Base-by-base conservation (phyloP, 495 filamentous ascomycete species). In the Penicillium odoratum region DNA sequence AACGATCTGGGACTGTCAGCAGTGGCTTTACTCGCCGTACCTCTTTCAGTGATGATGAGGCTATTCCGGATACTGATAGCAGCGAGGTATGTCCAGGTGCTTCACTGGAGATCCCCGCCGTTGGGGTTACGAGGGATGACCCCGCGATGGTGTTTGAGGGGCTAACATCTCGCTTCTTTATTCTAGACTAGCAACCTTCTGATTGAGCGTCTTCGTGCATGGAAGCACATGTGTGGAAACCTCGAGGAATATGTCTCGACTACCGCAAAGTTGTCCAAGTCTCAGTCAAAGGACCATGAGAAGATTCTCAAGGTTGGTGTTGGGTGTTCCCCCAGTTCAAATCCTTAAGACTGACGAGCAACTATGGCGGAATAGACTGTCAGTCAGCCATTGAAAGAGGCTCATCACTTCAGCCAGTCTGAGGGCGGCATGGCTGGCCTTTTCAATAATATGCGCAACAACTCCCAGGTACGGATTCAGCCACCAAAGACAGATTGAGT, bases 211-310 rank as follows among this genome's bases (percentile, higher is more conserved):
- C 80, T 98, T 53, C 85, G 86, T 60, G 95, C 95, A 34, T 98
- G 91, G 89, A 98, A 97, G 68, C 95, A 98, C 69, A 90, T 91
- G 59, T 89, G 91, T 53, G 89, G 77, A 52, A 93, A 97, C 69
- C 75, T 98, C 29, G 92, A 97, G 72, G 89, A 93, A 50, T 98
- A 97, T 69, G 82, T 98, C 59, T 71, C 75, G 40, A 84, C 86
- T 10, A 90, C 88, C 25, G 91, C 96, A 69, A 97, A 92, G 78
- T 75, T 90, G 40, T 84, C 96, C 61, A 90, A 86, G 71, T 81
- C 83, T 13, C 86, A 96, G 59, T 85, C 90, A 30, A 98, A 97
- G 79, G 94, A 98, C 69, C 94, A 96, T 64, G 92, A 97, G 81
- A 93, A 88, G 74, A 85, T 96, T 28, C 72, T 97, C 62, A 98